A percentile compares a stretch with the other conserved stretches of the same genome.
Conservation (phyloP, 2,329 filamentous ascomycete genomes). For the Cladosporium sphaerospermum region DNA sequence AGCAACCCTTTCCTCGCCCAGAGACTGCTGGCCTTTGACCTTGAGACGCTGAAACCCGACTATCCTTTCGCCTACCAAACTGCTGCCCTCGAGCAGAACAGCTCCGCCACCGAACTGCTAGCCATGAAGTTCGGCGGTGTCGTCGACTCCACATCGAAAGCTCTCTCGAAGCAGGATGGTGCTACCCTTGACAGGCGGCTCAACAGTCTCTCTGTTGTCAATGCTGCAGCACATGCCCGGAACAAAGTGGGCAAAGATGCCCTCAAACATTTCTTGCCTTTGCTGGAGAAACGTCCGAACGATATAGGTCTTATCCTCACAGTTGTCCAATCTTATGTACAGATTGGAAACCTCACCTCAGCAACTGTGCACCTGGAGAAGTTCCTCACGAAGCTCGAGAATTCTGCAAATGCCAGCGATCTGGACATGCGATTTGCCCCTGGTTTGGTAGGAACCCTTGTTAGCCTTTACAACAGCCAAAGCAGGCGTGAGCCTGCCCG, state of each 20-base stretch:
- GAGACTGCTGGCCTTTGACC: conserved; percentile 52
- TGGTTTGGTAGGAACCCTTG: conserved; percentile 71
- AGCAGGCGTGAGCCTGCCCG: conserved; percentile 68
- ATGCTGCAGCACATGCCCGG: conserved; percentile 68
- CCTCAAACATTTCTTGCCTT: conserved; percentile 61
- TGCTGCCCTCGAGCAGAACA: conserved; percentile 56
- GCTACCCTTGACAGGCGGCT: conserved; percentile 35
- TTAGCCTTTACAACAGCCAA: conserved; percentile 71
- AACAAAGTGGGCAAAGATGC: conserved; percentile 59
- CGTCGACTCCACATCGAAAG: conserved; percentile 48
- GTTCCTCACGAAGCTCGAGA: conserved; percentile 67
- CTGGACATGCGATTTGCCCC: conserved; percentile 70
- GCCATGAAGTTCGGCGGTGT: conserved; percentile 63
- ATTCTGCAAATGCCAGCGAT: conserved; percentile 50
- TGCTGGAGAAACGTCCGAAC: conserved; percentile 67
- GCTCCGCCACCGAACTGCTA: conserved; percentile 58
- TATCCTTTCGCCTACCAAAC: conserved; percentile 68
- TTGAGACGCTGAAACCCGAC: conserved; percentile 50
- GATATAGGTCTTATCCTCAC: conserved; percentile 78
- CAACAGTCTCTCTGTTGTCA: conserved; percentile 56
- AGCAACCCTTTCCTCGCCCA: conserved; percentile 64
- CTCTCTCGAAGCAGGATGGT: conserved; percentile 41
- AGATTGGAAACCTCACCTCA: conserved; percentile 62
- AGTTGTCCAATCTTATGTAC: conserved; percentile 73
- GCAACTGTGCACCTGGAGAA: conserved; percentile 70